Percentiles rank a stretch among this genome's conserved stretches.
Evolutionary conservation across 2,329 filamentous ascomycete species (phyloP).

Genomic region (Clonostachys solani): DNA sequence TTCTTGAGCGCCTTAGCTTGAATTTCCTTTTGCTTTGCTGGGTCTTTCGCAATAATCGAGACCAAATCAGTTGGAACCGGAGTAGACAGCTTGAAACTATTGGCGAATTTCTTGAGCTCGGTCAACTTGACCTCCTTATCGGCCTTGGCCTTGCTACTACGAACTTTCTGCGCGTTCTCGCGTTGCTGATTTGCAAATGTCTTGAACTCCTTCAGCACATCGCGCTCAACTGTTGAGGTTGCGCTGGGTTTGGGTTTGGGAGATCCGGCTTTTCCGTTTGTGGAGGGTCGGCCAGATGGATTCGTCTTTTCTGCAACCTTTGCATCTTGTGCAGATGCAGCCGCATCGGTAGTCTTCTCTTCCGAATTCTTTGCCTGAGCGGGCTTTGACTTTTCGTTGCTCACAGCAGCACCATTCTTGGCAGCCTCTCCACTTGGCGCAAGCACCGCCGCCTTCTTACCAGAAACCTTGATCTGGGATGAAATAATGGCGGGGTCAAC

Average conservation of each 20-base stretch:
- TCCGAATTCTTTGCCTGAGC: conserved; percentile 18
- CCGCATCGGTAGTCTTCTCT: conserved; percentile 11
- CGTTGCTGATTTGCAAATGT: conserved; percentile 56
- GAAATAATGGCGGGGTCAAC: conserved; percentile 90
- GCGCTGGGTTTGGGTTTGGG: conserved; percentile 45
- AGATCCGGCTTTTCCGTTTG: conserved; percentile 33
- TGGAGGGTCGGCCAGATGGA: conserved; percentile 23
- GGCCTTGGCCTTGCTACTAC: conserved; percentile 54
- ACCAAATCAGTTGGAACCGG: conserved; percentile 90
- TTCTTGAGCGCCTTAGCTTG: conserved; percentile 82
- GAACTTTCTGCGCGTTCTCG: conserved; percentile 49
- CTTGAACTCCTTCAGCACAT: conserved; percentile 61
- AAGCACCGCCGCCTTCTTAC: conserved; percentile 26
- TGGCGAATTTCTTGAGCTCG: conserved; percentile 91
- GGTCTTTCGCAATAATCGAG: conserved; percentile 93
- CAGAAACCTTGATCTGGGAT: conserved; percentile 60
- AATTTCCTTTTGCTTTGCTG: conserved; percentile 89
- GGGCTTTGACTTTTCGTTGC: conserved; percentile 16
- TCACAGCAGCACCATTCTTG: conserved; percentile 21
- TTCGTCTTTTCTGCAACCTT: conserved; percentile 18
- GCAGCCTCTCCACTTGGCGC: conserved; percentile 10
- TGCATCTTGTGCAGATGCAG: conserved; percentile 21
- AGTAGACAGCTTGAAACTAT: conserved; percentile 89
- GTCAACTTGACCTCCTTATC: conserved; percentile 93
- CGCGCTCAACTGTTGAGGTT: conserved; percentile 56